Conservation (phyloP, 768 basidiomycete genomes). For the Leccinum obscurum region DNA sequence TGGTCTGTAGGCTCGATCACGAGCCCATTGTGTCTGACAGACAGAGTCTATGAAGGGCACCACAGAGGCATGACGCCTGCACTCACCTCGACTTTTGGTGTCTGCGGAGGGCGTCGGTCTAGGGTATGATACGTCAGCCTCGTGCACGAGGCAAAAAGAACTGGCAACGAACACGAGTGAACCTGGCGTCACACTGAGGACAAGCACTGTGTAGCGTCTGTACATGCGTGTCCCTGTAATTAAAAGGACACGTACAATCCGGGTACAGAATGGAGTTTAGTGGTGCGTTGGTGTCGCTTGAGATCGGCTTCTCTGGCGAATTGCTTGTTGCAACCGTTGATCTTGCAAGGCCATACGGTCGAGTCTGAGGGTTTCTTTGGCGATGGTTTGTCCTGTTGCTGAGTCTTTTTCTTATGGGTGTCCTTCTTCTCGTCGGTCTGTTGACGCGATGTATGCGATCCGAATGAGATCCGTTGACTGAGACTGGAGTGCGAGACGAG, state of each 20-base stretch:
- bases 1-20: slow-evolving; percentile 52
- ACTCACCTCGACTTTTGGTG: slow-evolving; percentile 77
- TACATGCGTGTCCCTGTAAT: slow-evolving; percentile 19
- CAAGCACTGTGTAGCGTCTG: slow-evolving; percentile 50
- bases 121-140: slow-evolving; percentile 16
- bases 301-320: slow-evolving; percentile 82
- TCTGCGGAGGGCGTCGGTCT: slow-evolving; percentile 81
- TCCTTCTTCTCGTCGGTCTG: slow-evolving; percentile 46
- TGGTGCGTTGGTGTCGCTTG: slow-evolving; percentile 79
- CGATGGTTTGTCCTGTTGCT: slow-evolving; percentile 44
- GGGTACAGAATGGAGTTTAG: slow-evolving; percentile 72
- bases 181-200: slow-evolving; percentile 78
- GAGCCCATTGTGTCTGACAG: slow-evolving; percentile 59
- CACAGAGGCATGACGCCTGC: slow-evolving; percentile 7
- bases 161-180: slow-evolving; percentile 62
- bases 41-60: slow-evolving; percentile 4
- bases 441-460: slow-evolving; percentile 9
- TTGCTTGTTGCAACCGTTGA: slow-evolving; percentile 78
- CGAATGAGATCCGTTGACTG: slow-evolving; percentile 20
- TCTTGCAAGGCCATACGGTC: slow-evolving; percentile 76
- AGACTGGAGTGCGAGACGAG: slow-evolving; percentile 11
- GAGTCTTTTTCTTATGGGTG: slow-evolving; percentile 38
- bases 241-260: slow-evolving; percentile 54
- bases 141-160: slow-evolving; percentile 14
- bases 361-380: slow-evolving; percentile 52